Evolutionary conservation across 179 eudicot genomes (phyloP).

Genomic region (Silene noctiflora): DNA sequence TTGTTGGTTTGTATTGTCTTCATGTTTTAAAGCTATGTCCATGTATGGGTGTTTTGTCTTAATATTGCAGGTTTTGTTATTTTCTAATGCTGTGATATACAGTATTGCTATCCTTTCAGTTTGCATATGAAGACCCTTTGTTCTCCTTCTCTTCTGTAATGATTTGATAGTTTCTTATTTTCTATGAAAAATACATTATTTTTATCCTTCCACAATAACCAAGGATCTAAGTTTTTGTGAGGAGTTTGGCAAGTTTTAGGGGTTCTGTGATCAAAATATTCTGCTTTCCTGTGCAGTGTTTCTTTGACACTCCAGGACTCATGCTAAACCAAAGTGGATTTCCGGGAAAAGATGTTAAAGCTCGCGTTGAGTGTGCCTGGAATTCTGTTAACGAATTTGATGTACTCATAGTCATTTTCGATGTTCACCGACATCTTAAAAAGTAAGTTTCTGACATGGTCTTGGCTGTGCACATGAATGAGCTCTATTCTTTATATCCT

Average conservation of each 20-base stretch:
- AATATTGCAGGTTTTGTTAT: not conserved
- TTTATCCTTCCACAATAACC: not conserved
- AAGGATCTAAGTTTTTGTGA: not conserved
- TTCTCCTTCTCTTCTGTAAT: not conserved
- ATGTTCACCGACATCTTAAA: constrained; percentile 86
- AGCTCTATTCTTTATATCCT: not conserved
- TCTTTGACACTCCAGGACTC: constrained; percentile 97
- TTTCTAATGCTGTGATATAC: not conserved
- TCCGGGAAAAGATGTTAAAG: constrained; percentile 64
- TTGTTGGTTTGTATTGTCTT: not conserved
- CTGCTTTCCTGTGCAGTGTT: constrained; percentile 47
- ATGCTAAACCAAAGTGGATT: constrained; percentile 66
- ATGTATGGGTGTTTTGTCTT: not conserved
- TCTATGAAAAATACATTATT: not conserved
- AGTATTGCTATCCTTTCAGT: not conserved
- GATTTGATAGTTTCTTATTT: not conserved
- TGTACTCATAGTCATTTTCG: constrained; percentile 84
- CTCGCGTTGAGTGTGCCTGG: constrained; percentile 83
- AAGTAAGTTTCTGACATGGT: constrained; percentile 41
- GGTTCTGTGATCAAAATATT: constrained; percentile 3
- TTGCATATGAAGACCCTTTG: not conserved
- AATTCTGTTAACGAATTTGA: constrained; percentile 71
- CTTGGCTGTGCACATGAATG: not conserved
- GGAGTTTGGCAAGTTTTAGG: constrained; percentile 5
- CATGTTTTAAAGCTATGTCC: not conserved